phyloP scores from a whole-genome alignment of 2,329 filamentous ascomycete genomes.

The Colletotrichum lindemuthianum region DNA sequence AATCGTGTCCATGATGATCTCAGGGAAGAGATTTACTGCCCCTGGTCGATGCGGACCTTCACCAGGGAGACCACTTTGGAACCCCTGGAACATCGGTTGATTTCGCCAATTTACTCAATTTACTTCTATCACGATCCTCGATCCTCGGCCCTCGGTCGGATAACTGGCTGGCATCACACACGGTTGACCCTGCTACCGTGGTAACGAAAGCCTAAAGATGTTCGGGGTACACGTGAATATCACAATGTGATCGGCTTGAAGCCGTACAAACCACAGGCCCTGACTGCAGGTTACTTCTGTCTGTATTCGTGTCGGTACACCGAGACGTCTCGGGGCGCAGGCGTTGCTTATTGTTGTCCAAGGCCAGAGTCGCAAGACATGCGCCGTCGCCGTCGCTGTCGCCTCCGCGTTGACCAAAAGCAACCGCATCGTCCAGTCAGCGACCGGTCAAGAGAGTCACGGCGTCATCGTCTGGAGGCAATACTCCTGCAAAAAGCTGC shows the following conservation, averaged over 20 bases:
- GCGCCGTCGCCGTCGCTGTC: slow-evolving; percentile 3
- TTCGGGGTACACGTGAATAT: too few species aligned
- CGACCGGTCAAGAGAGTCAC: background rate
- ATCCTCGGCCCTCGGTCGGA: slow-evolving; percentile 23
- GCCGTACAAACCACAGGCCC: too few species aligned
- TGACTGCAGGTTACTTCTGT: too few species aligned
- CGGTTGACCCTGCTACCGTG: slow-evolving; percentile 8
- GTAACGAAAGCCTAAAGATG: background rate
- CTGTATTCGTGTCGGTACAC: background rate
- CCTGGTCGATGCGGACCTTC: background rate
- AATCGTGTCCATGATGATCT: background rate
- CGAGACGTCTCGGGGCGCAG: slow-evolving; percentile 12
- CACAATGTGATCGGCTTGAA: too few species aligned
- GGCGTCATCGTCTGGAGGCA: background rate
- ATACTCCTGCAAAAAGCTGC: background rate
- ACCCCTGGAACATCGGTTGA: slow-evolving; percentile 18
- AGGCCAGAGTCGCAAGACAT: slow-evolving; percentile 11
- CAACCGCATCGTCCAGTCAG: slow-evolving; percentile 21
- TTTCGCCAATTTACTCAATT: slow-evolving; percentile 10
- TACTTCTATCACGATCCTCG: background rate
- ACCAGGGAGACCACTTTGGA: slow-evolving; percentile 1
- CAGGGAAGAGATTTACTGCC: background rate
- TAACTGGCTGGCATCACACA: slow-evolving; percentile 20
- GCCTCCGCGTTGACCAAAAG: slow-evolving; percentile 24
- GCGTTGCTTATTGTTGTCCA: slow-evolving; percentile 16